Evolutionary conservation across 2,329 filamentous ascomycete species (phyloP).

Genomic region (Podosphaera fusca): DNA sequence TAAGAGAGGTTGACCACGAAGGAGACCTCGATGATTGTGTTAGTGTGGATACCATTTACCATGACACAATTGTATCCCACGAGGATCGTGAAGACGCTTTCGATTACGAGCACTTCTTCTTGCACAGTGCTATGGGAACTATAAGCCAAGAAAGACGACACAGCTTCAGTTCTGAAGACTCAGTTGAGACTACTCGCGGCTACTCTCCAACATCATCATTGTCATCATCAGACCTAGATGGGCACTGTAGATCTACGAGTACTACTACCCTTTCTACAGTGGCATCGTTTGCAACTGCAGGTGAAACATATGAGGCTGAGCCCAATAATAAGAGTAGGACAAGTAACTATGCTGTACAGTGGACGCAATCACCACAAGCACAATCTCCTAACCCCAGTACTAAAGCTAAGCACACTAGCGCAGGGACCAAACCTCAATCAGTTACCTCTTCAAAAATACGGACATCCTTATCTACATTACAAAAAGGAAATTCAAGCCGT

Average conservation of each 20-base stretch:
- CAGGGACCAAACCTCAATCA: no score
- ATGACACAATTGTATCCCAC: slow-evolving; percentile 46
- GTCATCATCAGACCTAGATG: neutral
- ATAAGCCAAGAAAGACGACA: slow-evolving; percentile 30
- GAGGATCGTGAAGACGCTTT: slow-evolving; percentile 90
- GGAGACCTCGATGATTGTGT: slow-evolving; percentile 24
- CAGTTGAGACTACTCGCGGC: slow-evolving; percentile 36
- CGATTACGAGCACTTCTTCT: slow-evolving; percentile 88
- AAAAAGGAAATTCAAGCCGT: neutral
- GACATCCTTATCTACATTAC: neutral
- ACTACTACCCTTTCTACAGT: slow-evolving; percentile 35
- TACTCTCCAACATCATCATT: slow-evolving; percentile 10
- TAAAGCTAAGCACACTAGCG: no score
- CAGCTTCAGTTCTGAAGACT: slow-evolving; percentile 33
- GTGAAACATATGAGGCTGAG: slow-evolving; percentile 22
- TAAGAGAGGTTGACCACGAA: slow-evolving; percentile 10
- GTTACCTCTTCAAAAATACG: neutral
- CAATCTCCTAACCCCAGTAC: neutral
- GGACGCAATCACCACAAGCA: slow-evolving; percentile 5
- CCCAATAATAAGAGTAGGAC: slow-evolving; percentile 17
- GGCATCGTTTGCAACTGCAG: slow-evolving; percentile 40
- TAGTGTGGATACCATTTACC: slow-evolving; percentile 38
- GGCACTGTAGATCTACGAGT: slow-evolving; percentile 28
- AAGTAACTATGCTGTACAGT: slow-evolving; percentile 17
- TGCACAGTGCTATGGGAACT: slow-evolving; percentile 75